phyloP scores from a whole-genome alignment of 371 early-diverging fungal species.

The Nematocida sp. region DNA sequence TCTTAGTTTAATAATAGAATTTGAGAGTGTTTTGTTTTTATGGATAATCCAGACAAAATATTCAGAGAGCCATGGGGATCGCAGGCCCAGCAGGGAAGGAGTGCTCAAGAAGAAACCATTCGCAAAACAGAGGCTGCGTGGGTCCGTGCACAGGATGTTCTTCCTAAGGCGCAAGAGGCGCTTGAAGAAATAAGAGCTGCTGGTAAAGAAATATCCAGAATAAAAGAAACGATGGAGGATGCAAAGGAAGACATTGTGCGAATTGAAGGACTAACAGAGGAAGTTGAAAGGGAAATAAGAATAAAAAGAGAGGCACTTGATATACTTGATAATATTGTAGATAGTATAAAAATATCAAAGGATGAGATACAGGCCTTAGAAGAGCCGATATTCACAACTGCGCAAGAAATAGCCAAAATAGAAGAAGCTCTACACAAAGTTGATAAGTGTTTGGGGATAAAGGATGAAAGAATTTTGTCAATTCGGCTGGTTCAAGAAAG shows the following conservation, averaged over 20 bases:
- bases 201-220: slow-evolving; percentile 7
- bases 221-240: slow-evolving; percentile 28
- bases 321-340: slow-evolving; percentile 21
- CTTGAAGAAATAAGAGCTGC: neutral
- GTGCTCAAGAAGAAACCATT: neutral
- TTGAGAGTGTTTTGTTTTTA: slow-evolving; percentile 22
- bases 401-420: slow-evolving; percentile 57
- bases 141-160: neutral
- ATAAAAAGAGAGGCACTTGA: slow-evolving; percentile 34
- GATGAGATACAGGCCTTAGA: slow-evolving; percentile 12
- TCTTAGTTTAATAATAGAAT: neutral
- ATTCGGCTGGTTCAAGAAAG: slow-evolving; percentile 16
- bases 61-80: slow-evolving; percentile 39
- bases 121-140: slow-evolving; percentile 4
- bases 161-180: neutral
- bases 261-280: slow-evolving; percentile 44
- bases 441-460: neutral
- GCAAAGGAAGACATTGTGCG: slow-evolving; percentile 37
- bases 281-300: slow-evolving; percentile 52
- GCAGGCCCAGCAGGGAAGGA: slow-evolving; percentile 5
- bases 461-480: neutral
- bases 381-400: slow-evolving; percentile 46
- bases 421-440: slow-evolving; percentile 39
- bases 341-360: slow-evolving; percentile 13
- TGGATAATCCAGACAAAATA: slow-evolving; percentile 49